Percentiles rank a stretch among this genome's conserved stretches.
Conservation (phyloP, 31 red algal species). For the Asparagopsis taxiformis region DNA sequence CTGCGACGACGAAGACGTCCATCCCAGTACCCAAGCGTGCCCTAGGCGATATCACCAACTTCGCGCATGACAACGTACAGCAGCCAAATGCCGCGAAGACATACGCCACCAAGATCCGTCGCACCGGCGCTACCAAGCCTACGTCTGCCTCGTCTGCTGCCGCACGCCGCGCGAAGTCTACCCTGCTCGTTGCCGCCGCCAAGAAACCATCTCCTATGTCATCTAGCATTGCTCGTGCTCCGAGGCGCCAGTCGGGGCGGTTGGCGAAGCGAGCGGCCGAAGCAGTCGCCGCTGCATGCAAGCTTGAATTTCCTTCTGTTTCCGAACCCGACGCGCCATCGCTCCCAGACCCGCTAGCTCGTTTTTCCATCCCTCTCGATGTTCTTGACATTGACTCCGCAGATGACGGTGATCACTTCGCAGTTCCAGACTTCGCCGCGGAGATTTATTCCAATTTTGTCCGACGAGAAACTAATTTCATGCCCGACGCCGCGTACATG, state of each 20-base stretch:
- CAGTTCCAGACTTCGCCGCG: constrained; percentile 52
- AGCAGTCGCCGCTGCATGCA: background rate
- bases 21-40: constrained; percentile 34
- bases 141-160: constrained; percentile 12
- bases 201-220: constrained; percentile 25
- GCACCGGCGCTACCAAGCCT: constrained; percentile 2
- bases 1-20: background rate
- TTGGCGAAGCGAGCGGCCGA: constrained; percentile 17
- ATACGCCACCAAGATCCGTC: constrained; percentile 48
- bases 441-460: constrained; percentile 65
- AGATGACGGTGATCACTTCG: constrained; percentile 56
- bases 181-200: constrained; percentile 1
- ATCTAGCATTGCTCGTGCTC: constrained; percentile 30
- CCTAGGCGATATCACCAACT: constrained; percentile 86
- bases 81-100: too few species aligned
- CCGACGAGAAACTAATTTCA: constrained; percentile 53
- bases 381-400: constrained; percentile 81
- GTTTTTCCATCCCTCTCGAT: background rate
- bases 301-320: background rate
- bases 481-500: constrained; percentile 90
- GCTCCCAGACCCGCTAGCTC: background rate
- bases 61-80: too few species aligned
- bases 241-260: constrained; percentile 43
- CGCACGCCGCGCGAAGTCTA: constrained; percentile 22
- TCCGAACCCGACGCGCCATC: background rate